These are phyloP conservation scores for Helianthus annuus DNA, from an alignment of 129 eudicot genomes.

Conservation along the genomic window DNA sequence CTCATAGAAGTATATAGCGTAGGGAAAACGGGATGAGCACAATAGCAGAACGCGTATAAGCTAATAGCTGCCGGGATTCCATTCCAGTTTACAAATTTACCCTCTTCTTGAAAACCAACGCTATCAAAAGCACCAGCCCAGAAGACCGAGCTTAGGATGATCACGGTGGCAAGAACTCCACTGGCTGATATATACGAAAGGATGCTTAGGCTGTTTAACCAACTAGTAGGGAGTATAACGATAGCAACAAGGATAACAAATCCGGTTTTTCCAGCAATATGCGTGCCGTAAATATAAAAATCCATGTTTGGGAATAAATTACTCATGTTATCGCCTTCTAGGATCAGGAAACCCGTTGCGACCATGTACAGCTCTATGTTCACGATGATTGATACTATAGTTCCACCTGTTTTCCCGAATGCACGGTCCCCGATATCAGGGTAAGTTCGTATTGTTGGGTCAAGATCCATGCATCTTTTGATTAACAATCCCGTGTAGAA, in stretches of 20 bases:
- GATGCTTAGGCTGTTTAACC: conserved; percentile 62
- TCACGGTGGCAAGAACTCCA: conserved; percentile 71
- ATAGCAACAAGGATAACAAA: conserved; percentile 61
- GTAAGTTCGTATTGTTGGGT: conserved; percentile 62
- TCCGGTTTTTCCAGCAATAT: conserved; percentile 48
- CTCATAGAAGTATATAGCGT: conserved; percentile 81
- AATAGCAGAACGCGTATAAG: conserved; percentile 83
- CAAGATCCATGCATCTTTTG: conserved; percentile 76
- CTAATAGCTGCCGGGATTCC: conserved; percentile 76
- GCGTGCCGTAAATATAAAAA: conserved; percentile 39
- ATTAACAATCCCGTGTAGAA: conserved; percentile 78
- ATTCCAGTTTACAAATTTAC: conserved; percentile 43
- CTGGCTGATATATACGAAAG: conserved; percentile 79
- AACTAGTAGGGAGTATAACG: conserved; percentile 65
- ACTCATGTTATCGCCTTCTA: conserved; percentile 78
- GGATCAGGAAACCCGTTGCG: conserved; percentile 83
- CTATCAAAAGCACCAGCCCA: conserved; percentile 85
- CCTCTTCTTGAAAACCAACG: conserved; percentile 65
- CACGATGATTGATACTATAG: conserved; percentile 53
- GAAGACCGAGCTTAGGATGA: conserved; percentile 62
- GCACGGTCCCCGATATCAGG: conserved; percentile 87
- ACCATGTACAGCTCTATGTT: conserved; percentile 79
- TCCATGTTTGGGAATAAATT: conserved; percentile 54
- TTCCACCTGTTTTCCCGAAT: conserved; percentile 71
- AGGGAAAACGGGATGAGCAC: conserved; percentile 96